Base-by-base conservation (phyloP, 106 monocot species). In the Amphibolis antarctica region DNA sequence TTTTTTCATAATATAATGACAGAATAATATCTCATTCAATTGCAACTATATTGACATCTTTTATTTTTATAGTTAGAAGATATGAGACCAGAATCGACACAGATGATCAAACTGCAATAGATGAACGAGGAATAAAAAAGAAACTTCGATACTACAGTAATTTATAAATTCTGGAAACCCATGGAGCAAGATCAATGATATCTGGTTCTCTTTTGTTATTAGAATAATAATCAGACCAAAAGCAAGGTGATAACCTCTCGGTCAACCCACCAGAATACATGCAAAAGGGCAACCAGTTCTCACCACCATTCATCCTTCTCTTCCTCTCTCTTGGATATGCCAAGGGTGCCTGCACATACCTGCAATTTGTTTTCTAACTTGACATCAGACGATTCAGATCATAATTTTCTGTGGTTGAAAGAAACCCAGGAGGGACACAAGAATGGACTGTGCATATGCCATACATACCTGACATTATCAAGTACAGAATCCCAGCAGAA, bases 401-500 rank as follows among this genome's bases (percentile, higher is more conserved):
- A n/a, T n/a, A n/a, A n/a, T n/a, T n/a, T n/a, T n/a, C n/a, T n/a
- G n/a, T n/a, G n/a, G 36, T 2, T 36, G 36, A 7, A 28, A 21
- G 10, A 14, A 15, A 9, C 59, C n/a, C 17, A 28, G 12, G 18
- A 13, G 7, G 59, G n/a, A 10, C 0, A 60, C 28, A 1, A 18
- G 12, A 1, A 1, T 60, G 30, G 31, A 31, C 10, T 28, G 14
- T 9, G 11, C 45, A 64, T 47, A 52, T 42, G 81, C 85, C 89
- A 85, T 66, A 85, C 75, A 36, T 42, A 83, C 85, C 89, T 89
- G 69, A 85, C 75, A 36, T 76, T 74, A 64, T 89, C 82, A 63
- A 82, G 65, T 1, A 82, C 75, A 55, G 79, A 60, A 79, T 85
- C 89, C 89, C 89, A 89, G 61, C 81, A 77, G 80, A 89, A 89